Base-by-base conservation (phyloP, 2,329 filamentous ascomycete genomes). In the Calonectria montana region DNA sequence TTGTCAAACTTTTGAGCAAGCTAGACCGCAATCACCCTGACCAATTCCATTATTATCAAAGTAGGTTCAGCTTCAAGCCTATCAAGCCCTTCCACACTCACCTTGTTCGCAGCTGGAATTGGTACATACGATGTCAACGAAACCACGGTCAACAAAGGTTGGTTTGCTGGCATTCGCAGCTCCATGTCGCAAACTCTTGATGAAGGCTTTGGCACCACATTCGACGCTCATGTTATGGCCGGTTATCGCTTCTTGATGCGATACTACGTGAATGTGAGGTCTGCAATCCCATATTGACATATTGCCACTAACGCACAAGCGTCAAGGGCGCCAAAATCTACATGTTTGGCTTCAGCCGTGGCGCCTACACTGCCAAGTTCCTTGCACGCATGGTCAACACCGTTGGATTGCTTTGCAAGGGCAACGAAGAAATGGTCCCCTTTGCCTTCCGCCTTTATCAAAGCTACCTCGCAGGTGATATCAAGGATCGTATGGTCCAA, bases 171-270 rank as follows among this genome's bases (percentile, higher is more conserved):
- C 55, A 65, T 86, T 15, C 73, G 74, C 18, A 84, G 83, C 43
- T 81, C 77, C 12, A 69, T 87, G 57, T 81, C 82, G 7, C 80
- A 84, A 77, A 84, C 82, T 1, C 59, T 87, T 4, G 86, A 88
- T 55, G 81, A 85, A 62, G 86, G 81, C 0, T 79, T 88, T 4
- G 86, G 85, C 4, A 85, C 81, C 25, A 86, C 86, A 0, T 89
- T 89, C 62, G 87, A 87, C 53, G 82, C 84, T 2, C 88, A 90
- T 69, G 87, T 90, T 9, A 84, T 87, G 61, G 86, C 84, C 6
- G 88, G 87, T 0, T 90, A 90, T 73, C 81, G 84, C 3, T 90
- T 90, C 68, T 74, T 90, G 25, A 90, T 90, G 88, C 84, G 86
- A 12, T 88, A 87, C 76, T 89, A 89, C 67, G 80, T 83, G 35